A percentile compares a stretch with the other conserved stretches of the same genome.
phyloP scores from a whole-genome alignment of 495 filamentous ascomycete genomes.

The Lophiotrema nucula region DNA sequence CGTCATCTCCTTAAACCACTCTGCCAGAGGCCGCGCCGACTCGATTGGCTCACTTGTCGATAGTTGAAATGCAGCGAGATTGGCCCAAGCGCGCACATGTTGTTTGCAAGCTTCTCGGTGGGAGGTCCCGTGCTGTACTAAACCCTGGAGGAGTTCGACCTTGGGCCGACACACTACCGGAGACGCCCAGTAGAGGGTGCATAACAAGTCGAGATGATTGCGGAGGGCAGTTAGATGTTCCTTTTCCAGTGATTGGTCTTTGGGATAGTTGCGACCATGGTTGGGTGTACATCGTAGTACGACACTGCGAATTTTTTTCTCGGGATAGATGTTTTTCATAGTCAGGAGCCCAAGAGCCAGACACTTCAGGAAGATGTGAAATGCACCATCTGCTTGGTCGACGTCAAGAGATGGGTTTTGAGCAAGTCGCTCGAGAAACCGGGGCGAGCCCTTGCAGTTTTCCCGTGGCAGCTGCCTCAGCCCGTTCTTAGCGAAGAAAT shows the following conservation, averaged over 20 bases:
- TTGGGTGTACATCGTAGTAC: conserved; percentile 82
- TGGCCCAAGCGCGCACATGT: conserved; percentile 76
- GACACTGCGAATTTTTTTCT: conserved; percentile 74
- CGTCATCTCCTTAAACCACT: conserved; percentile 67
- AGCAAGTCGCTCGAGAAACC: conserved; percentile 74
- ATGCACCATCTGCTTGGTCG: conserved; percentile 73
- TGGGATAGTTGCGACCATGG: conserved; percentile 81
- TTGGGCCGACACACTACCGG: conserved; percentile 69
- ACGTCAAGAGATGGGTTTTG: conserved; percentile 59
- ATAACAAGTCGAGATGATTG: conserved; percentile 92
- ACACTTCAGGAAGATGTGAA: conserved; percentile 89
- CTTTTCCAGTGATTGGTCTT: conserved; percentile 70
- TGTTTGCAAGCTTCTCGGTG: conserved; percentile 85
- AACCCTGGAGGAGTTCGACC: conserved; percentile 66
- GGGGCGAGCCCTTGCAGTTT: conserved; percentile 69
- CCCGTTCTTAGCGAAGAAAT: conserved; percentile 80
- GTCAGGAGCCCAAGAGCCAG: conserved; percentile 67
- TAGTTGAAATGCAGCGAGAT: conserved; percentile 73
- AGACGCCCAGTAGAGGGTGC: conserved; percentile 82
- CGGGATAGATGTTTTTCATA: conserved; percentile 55
- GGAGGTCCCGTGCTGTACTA: conserved; percentile 75
- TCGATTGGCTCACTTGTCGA: conserved; percentile 47
- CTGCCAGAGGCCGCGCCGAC: conserved; percentile 41
- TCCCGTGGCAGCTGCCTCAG: conserved; percentile 76
- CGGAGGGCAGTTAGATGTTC: conserved; percentile 80